A percentile compares a stretch with the other conserved stretches of the same genome.
Evolutionary conservation across 345 rosid species (phyloP).

Genomic region (Eucalyptus leucophloia): DNA sequence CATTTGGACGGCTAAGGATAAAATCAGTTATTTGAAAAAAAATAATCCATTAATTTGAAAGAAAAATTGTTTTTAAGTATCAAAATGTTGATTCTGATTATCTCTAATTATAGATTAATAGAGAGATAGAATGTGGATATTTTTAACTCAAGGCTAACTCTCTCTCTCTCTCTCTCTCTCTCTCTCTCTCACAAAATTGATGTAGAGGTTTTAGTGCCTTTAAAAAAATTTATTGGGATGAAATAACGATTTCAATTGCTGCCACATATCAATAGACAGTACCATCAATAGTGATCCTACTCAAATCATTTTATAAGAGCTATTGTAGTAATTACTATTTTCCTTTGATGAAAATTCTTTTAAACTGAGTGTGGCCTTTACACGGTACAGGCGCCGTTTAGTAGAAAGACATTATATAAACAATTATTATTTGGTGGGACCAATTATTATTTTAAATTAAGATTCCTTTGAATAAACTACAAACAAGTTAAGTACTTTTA

Average conservation of each 20-base stretch:
- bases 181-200: not conserved
- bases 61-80: not conserved
- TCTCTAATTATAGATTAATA: not conserved
- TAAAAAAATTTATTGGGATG: not conserved
- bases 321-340: not conserved
- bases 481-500: not conserved
- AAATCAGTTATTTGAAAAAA: not conserved
- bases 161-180: not conserved
- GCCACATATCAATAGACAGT: not conserved
- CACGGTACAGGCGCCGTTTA: fast-evolving
- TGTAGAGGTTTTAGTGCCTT: not conserved
- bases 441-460: not conserved
- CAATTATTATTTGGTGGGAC: not conserved
- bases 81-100: not conserved
- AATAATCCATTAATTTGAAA: not conserved
- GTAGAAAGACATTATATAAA: not conserved
- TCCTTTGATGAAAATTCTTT: not conserved
- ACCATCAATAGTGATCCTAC: not conserved
- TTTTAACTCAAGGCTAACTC: not conserved
- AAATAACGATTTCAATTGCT: not conserved
- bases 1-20: not conserved
- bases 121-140: not conserved
- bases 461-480: not conserved
- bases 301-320: not conserved
- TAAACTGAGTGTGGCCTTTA: not conserved